Evolutionary conservation across 352 stramenopile genomes (phyloP), one percentile per base, ranked within the genome.

Genomic region (Phytopythium cucurbitacearum): DNA sequence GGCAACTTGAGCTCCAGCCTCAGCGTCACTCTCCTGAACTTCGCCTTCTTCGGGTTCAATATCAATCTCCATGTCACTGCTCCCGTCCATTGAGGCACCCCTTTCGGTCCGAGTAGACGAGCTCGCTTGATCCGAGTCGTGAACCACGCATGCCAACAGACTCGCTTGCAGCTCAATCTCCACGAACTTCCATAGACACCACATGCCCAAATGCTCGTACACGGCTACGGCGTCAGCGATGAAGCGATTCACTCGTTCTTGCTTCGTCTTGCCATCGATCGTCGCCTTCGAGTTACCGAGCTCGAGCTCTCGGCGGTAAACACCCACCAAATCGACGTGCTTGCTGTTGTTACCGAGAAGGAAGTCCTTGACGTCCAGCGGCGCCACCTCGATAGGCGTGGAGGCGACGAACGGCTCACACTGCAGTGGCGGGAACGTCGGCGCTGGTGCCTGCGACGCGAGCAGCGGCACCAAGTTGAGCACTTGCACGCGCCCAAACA

Each of bases 151-250:
- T 7, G 82, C 80, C 11, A 78, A 73, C n/a, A 92, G 62, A 51
- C 89, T 88, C 5, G 51, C 57, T 48, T 88, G 80, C 32, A 95
- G 58, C 48, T 95, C 82, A 21, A 92, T 40, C 46, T 92, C 80
- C 11, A 93, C 64, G 57, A 79, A 90, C 46, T 92, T 91, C 63
- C 87, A 69, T 35, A 95, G 50, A 57, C 85, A 95, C 82, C 82
- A 95, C 28, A 75, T 49, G 0, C 85, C 85, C 3, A 95, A 56
- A 39, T 91, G 78, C 36, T 65, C 11, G 36, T 86, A 76, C 5
- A 93, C 72, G 0, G 60, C 56, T 57, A 88, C 70, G 5, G 85
- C 80, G 47, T 90, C 80, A 8, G 71, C 60, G 12, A 91, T 77
- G 50, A 95, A 91, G 7, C 68, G 57, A 28, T 88, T 85, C 7